Conservation (phyloP, 2,329 filamentous ascomycete genomes). For the Shiraia bambusicola region DNA sequence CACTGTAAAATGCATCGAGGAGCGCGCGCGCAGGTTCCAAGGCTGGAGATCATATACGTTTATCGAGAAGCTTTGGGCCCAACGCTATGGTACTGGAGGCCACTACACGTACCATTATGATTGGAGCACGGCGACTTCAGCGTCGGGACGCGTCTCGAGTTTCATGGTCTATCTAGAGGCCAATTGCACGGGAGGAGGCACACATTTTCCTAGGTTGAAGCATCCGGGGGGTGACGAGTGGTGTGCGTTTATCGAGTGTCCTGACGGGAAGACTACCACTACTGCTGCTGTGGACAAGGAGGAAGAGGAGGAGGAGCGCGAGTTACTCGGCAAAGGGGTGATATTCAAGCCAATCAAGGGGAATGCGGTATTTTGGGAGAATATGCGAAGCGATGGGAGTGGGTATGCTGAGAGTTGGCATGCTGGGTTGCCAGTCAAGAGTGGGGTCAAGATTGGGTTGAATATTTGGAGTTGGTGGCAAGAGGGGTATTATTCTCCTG, state of each 20-base stretch:
- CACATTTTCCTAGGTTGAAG: constrained; percentile 58
- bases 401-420: constrained; percentile 63
- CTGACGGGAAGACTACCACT: background rate
- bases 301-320: constrained; percentile 19
- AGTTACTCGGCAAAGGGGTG: constrained; percentile 47
- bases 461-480: constrained; percentile 68
- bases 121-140: constrained; percentile 45
- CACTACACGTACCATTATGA: constrained; percentile 64
- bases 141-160: constrained; percentile 51
- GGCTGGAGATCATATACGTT: constrained; percentile 61
- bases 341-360: constrained; percentile 60
- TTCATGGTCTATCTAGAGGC: constrained; percentile 63
- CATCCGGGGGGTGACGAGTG: constrained; percentile 50
- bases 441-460: constrained; percentile 60
- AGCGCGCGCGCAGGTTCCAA: constrained; percentile 60
- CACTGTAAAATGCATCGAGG: constrained; percentile 60
- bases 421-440: constrained; percentile 59
- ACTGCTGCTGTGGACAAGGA: constrained; percentile 16
- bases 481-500: constrained; percentile 28
- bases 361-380: constrained; percentile 65
- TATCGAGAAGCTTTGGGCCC: constrained; percentile 62
- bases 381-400: constrained; percentile 56
- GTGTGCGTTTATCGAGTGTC: constrained; percentile 61
- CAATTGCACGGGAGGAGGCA: constrained; percentile 60
- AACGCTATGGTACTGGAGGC: constrained; percentile 59